A percentile compares a stretch with the other conserved stretches of the same genome.
These are phyloP conservation scores for Ulmus americana DNA, from an alignment of 331 rosid genomes.

Conservation along the genomic window DNA sequence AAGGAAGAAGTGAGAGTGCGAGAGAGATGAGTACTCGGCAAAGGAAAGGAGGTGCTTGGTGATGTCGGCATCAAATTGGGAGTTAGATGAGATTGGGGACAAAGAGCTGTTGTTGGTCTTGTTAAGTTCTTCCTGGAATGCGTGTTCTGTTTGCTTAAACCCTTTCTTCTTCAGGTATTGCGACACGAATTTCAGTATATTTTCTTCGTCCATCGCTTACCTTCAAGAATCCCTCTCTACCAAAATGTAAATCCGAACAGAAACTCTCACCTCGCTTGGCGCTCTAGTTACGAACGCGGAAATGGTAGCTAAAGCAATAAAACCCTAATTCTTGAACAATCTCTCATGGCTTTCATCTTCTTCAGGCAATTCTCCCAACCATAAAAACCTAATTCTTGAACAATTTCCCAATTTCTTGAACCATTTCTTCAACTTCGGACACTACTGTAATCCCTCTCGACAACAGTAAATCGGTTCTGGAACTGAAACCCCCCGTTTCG, in stretches of 20 bases:
- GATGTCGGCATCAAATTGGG: constrained; percentile 51
- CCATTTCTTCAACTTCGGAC: too few species aligned
- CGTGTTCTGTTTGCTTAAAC: constrained; percentile 58
- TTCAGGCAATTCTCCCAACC: too few species aligned
- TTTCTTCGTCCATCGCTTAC: constrained; percentile 65
- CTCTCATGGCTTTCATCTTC: too few species aligned
- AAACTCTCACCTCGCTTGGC: neutral
- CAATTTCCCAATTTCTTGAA: too few species aligned
- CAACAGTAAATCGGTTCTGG: too few species aligned
- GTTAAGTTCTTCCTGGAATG: constrained; percentile 62
- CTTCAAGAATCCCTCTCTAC: neutral
- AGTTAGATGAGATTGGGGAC: constrained; percentile 30
- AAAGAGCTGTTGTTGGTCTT: constrained; percentile 34
- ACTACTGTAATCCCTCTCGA: too few species aligned
- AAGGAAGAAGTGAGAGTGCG: neutral
- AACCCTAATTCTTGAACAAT: too few species aligned
- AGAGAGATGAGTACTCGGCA: constrained; percentile 40
- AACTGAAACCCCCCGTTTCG: too few species aligned
- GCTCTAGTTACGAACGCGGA: neutral
- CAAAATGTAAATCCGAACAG: neutral
- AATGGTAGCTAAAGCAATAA: too few species aligned
- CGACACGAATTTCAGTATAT: constrained; percentile 42
- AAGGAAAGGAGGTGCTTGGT: constrained; percentile 53
- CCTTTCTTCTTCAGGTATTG: constrained; percentile 68
- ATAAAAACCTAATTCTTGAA: too few species aligned